Evolutionary conservation across 768 basidiomycete species (phyloP), one percentile per base, ranked within the genome.

Genomic region (Stropharia rugosoannulata): DNA sequence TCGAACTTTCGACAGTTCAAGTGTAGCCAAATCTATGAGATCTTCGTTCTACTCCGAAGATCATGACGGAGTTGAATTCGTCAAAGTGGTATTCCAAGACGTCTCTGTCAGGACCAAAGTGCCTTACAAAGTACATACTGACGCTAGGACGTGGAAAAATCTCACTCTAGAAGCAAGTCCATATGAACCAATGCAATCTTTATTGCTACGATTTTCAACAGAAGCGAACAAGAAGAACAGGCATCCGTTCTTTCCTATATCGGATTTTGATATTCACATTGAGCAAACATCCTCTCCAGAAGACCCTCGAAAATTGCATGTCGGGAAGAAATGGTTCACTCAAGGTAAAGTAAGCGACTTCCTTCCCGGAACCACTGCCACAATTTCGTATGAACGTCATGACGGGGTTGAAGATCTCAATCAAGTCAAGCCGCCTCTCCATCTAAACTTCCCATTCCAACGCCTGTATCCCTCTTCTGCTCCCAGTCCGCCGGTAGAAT

Each of bases 181-280:
- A 4, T 11, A 12, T 29, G 50, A 51, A 42, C 39, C 50, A 3
- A 51, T 51, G 25, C 50, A 51, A 11, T 15, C 27, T 39, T 15
- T 51, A 22, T 18, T 51, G 16, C 7, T 51, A 7, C 50, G 50
- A 41, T 51, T 51, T 42, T 22, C 27, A 2, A 22, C 22, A 12
- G 38, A 51, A 18, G 27, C 40, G 25, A 51, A 51, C 32, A 13
- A 6, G 27, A 27, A 27, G 40, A 19, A 51, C 27, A 51, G 39
- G 32, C 50, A 51, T 41, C 50, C 50, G 16, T 51, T 40, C 29
- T 51, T 51, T 32, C 50, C 50, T 4, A 18, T 51, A 13, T 29
- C 39, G 15, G 29, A 42, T 29, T 51, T 51, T 16, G 50, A 51
- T 8, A 15, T 51, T 27, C 25, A n/a, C 7, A 29, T 51, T 22